Evolutionary conservation across 371 early-diverging fungal species (phyloP).

Genomic region (Polyrhizophydium stewartii): DNA sequence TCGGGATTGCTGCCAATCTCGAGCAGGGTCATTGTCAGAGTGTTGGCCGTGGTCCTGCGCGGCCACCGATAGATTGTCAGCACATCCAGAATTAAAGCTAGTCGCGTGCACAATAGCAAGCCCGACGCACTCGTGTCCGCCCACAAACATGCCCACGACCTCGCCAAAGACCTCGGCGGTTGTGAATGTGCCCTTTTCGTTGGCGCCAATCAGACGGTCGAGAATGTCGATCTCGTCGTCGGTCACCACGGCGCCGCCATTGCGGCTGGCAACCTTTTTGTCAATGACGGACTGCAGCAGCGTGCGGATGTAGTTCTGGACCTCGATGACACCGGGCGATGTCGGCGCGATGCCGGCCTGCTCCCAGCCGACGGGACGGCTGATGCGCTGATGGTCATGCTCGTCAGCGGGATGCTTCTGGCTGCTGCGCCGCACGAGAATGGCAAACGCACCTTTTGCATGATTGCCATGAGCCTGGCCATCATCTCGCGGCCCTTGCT

Average conservation of each 20-base stretch:
- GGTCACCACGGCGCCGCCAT: too few relatives aligned
- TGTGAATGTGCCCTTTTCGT: constrained; percentile 8
- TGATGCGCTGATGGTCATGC: background rate
- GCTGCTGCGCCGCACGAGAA: too few relatives aligned
- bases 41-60: constrained; percentile 28
- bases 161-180: constrained; percentile 28
- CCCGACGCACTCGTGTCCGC: constrained; percentile 27
- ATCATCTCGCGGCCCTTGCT: background rate
- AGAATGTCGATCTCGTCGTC: constrained; percentile 19
- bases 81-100: background rate
- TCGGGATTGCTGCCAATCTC: constrained; percentile 25
- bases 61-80: background rate
- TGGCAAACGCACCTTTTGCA: background rate
- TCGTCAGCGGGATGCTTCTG: too few relatives aligned
- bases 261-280: background rate
- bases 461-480: background rate
- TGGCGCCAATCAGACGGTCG: constrained; percentile 22
- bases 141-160: constrained; percentile 30
- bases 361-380: background rate
- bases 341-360: background rate
- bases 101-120: background rate
- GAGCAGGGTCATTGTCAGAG: constrained; percentile 18
- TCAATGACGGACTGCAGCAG: background rate
- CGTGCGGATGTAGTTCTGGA: background rate
- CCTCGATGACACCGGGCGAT: background rate